Base-by-base conservation (phyloP, 176 grass and related monocot genomes). In the Triticum urartu region DNA sequence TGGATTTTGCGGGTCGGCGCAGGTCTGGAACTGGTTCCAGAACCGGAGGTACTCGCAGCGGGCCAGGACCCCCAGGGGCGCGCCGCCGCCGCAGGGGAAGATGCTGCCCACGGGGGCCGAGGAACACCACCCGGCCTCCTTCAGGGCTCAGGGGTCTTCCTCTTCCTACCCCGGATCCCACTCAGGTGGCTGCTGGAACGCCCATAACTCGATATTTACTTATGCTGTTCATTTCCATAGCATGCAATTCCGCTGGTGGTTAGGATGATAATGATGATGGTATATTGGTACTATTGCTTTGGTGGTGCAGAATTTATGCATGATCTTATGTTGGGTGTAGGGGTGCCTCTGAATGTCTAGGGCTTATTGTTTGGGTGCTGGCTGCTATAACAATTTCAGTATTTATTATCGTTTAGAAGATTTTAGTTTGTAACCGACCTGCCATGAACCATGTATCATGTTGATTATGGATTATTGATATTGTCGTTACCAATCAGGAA, bases 11-110 rank as follows among this genome's bases (percentile, higher is more conserved):
- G 75, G 63, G 9, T 39, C 83, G 39, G 56, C 87, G 54, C 83
- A 99, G 97, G 97, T 99, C 5, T 99, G 97, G 97, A 99, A 97
- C 68, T 99, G 97, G 97, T 99, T 99, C 76, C 97, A 99, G 75
- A 99, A 99, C 87, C 88, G 94, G 83, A 92, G 97, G 77, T 95
- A 99, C 89, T 93, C 94, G 74, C 94, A 97, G 72, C 92, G 92
- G 68, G 88, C 97, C 61, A 99, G 94, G 75, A 86, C 65, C n/a
- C 52, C 75, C 74, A 87, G 85, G 61, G 69, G 39, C 32, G 38
- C 77, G 80, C 81, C 50, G 65, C 24, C 64, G 52, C 62, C 77
- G 62, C 70, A 75, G 66, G 74, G 72, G 1, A 93, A 87, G 77
- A 85, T 89, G 75, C 72, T 84, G 34, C 86, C 88, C 6, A 68